Conservation (phyloP, 352 stramenopile species). For the Pythium diclinum region DNA sequence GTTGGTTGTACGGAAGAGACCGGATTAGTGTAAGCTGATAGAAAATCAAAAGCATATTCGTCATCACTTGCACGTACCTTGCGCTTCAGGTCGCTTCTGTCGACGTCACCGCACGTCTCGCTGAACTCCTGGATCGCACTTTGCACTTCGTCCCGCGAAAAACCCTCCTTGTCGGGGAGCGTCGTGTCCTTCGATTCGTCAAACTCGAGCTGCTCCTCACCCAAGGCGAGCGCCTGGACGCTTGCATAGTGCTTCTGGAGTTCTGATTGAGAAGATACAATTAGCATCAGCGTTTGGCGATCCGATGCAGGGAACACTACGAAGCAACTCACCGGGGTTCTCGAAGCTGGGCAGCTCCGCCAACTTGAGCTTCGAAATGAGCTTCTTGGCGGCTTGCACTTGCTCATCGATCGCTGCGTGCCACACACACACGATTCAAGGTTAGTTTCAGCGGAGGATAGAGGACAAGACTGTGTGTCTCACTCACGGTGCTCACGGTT, state of each 20-base stretch:
- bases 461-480: too few relatives aligned
- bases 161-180: constrained; percentile 68
- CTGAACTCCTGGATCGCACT: constrained; percentile 21
- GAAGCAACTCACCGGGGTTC: constrained; percentile 70
- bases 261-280: constrained; percentile 36
- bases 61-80: constrained; percentile 18
- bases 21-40: not conserved
- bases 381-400: constrained; percentile 55
- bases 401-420: constrained; percentile 46
- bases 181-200: constrained; percentile 77
- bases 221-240: constrained; percentile 71
- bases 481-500: constrained; percentile 16
- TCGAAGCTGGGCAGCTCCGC: constrained; percentile 73
- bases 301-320: too few relatives aligned
- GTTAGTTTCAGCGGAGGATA: too few relatives aligned
- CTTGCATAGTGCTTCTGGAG: constrained; percentile 84
- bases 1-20: not conserved
- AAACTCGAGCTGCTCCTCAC: constrained; percentile 71
- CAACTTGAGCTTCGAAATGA: constrained; percentile 74
- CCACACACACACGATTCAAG: not conserved
- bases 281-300: not conserved
- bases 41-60: not conserved
- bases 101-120: constrained; percentile 20
- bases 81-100: constrained; percentile 22
- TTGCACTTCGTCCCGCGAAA: constrained; percentile 61